A percentile compares a stretch with the other conserved stretches of the same genome.
Evolutionary conservation across 192 early-diverging fungal genomes (phyloP).

Genomic region (Haplosporangium gracile): DNA sequence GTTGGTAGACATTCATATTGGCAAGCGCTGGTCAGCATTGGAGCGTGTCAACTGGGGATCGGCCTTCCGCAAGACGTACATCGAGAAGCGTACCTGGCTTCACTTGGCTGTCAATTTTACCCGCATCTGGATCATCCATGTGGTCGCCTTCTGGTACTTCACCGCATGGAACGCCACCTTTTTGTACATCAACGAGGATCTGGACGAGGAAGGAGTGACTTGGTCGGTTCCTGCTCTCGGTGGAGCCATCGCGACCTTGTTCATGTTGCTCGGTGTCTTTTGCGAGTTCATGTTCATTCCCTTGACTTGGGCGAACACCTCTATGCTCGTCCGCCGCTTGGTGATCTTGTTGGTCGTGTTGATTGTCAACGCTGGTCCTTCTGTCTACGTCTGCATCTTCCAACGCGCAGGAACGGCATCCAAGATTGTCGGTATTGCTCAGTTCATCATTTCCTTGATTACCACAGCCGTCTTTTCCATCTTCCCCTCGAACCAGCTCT

Average conservation of each 20-base stretch:
- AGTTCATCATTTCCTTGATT: conserved; percentile 76
- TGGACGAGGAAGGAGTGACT: conserved; percentile 61
- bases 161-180: conserved; percentile 79
- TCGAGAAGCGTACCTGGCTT: conserved; percentile 86
- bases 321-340: conserved; percentile 63
- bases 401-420: conserved; percentile 60
- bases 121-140: conserved; percentile 89
- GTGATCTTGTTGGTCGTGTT: conserved; percentile 71
- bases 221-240: conserved; percentile 79
- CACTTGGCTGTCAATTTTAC: conserved; percentile 88
- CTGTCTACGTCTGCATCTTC: conserved; percentile 69
- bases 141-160: conserved; percentile 85
- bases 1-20: conserved; percentile 71
- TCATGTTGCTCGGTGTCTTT: conserved; percentile 74
- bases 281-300: conserved; percentile 82
- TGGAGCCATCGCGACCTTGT: conserved; percentile 76
- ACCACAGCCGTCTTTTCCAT: conserved; percentile 77
- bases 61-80: conserved; percentile 85
- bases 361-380: conserved; percentile 72
- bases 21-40: conserved; percentile 73
- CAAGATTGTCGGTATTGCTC: conserved; percentile 72
- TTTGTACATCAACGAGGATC: conserved; percentile 69
- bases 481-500: conserved; percentile 75
- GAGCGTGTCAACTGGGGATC: conserved; percentile 77
- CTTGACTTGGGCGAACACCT: conserved; percentile 68